Evolutionary conservation across 164 flowering plant genomes (phyloP).

Genomic region (Chimonanthus praecox): DNA sequence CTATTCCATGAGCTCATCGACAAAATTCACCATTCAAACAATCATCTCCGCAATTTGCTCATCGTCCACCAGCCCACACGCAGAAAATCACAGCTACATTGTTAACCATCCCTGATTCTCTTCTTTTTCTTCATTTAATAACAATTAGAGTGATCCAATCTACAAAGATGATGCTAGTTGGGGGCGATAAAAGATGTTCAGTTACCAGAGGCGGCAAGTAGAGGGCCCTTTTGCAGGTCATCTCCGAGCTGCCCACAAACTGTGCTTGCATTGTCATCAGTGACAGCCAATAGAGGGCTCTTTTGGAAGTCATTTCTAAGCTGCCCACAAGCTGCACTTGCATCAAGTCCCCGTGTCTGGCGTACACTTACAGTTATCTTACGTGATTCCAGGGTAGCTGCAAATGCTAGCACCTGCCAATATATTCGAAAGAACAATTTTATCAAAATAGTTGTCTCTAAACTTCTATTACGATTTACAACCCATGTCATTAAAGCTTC

Average conservation of each 20-base stretch:
- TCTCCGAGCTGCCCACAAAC: constrained; percentile 94
- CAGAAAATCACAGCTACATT: background rate
- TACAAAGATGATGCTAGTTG: background rate
- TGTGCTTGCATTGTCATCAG: constrained; percentile 63
- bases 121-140: background rate
- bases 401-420: constrained; percentile 68
- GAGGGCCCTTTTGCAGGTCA: constrained; percentile 74
- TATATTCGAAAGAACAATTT: background rate
- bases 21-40: no score
- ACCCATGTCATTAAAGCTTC: no score
- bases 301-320: constrained; percentile 86
- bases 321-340: constrained; percentile 98
- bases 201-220: constrained; percentile 8
- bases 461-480: background rate
- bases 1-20: background rate
- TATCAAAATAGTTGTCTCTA: background rate
- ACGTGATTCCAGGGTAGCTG: constrained; percentile 69
- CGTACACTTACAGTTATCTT: constrained; percentile 76
- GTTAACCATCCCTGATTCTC: background rate
- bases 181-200: background rate
- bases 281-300: constrained; percentile 37
- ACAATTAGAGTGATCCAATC: background rate
- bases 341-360: constrained; percentile 93
- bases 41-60: no score
- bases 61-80: no score